Base-by-base conservation (phyloP, 441 rosid species). In the Arabidopsis lyrata region DNA sequence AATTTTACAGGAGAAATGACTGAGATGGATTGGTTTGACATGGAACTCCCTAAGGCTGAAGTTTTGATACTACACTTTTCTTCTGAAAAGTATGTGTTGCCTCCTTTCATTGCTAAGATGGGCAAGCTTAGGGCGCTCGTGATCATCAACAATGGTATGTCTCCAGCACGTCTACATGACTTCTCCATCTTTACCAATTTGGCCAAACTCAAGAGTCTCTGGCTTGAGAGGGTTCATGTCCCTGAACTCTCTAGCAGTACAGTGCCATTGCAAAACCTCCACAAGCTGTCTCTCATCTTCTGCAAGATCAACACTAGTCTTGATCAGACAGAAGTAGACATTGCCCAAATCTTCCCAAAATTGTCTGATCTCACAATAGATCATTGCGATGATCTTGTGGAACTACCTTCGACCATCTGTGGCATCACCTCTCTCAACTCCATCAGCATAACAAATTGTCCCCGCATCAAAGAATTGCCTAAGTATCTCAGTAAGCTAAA, bases 41-140 rank as follows among this genome's bases (percentile, higher is more conserved):
- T 91, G 86, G 91, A 91, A 35, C 84, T 93, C 63, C 97, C 98
- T 1, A 86, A 88, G 79, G 88, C 96, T 24, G 95, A 91, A 80
- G 98, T 88, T 45, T 86, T 91, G 68, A 79, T 93, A 72, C 35
- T 93, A 44, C 85, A 91, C 83, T 89, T 91, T 70, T 66, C 85
- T 24, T 80, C 93, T 0, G 74, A 78, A 5, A 83, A 80, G 45
- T 93, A 76, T 73, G 81, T 87, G 70, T 41, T 93, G 71, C 98
- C 97, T 38, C 96, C 97, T 22, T 93, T 93, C 70, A 80, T 90
- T 1, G 85, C 78, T n/a, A 62, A 84, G 72, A 91, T 93, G 98
- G 77, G 78, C 14, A 86, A 50, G 77, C 97, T 91, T 15, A 81
- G 93, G 70, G 96, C 95, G 11, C 83, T 91, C 6, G 80, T 91